phyloP scores from a whole-genome alignment of 2,329 filamentous ascomycete species.

The Colletotrichum zoysiae region DNA sequence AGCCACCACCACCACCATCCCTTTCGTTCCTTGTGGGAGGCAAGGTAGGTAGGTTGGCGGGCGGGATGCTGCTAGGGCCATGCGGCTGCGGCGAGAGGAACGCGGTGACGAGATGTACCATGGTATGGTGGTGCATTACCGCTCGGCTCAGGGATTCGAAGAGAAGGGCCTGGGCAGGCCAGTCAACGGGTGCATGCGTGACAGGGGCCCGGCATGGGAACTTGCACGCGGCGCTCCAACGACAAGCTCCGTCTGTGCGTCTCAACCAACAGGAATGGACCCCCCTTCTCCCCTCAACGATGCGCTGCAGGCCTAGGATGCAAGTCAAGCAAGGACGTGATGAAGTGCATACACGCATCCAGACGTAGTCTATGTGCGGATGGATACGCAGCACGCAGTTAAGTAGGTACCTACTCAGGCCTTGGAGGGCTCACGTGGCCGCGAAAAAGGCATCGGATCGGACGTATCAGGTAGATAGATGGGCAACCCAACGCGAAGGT shows the following conservation, averaged over 20 bases:
- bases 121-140: constrained; percentile 28
- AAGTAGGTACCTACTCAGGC: background rate
- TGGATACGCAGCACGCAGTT: constrained; percentile 1
- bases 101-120: constrained; percentile 34
- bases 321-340: constrained; percentile 40
- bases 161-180: constrained; percentile 21
- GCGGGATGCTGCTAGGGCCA: constrained; percentile 22
- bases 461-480: constrained; percentile 38
- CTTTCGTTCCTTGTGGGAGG: constrained; percentile 15
- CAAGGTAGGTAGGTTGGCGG: constrained; percentile 26
- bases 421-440: constrained; percentile 36
- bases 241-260: constrained; percentile 38
- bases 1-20: constrained; percentile 11
- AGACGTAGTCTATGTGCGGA: constrained; percentile 13
- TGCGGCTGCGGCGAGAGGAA: constrained; percentile 35
- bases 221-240: constrained; percentile 36
- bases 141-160: constrained; percentile 38
- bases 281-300: constrained; percentile 10
- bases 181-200: constrained; percentile 24
- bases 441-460: constrained; percentile 28
- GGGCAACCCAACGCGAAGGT: constrained; percentile 33
- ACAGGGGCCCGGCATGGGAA: constrained; percentile 32
- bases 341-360: constrained; percentile 1
- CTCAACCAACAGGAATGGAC: constrained; percentile 42
- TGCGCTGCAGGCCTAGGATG: constrained; percentile 37